Conservation (phyloP, 2,329 filamentous ascomycete species). For the Fusarium brachygibbosum region DNA sequence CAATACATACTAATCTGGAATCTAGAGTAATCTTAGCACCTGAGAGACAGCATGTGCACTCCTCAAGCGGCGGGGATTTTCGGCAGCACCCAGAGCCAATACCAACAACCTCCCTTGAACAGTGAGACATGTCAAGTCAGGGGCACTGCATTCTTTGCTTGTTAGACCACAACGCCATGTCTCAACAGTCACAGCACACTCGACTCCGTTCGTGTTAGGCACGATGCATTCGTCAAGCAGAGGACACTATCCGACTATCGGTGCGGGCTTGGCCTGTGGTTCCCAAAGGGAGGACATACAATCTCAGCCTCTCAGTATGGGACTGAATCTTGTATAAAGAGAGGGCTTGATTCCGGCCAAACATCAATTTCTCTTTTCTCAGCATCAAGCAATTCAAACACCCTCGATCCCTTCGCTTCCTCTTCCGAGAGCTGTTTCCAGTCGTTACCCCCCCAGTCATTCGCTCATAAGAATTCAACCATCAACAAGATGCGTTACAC, state of each 20-base stretch:
- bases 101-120: conserved; percentile 8
- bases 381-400: conserved; percentile 43
- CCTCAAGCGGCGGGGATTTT: conserved; percentile 30
- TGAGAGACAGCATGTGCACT: conserved; percentile 9
- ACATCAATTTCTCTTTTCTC: conserved; percentile 33
- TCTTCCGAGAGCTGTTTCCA: conserved; percentile 48
- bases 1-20: conserved; percentile 34
- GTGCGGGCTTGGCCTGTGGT: conserved; percentile 24
- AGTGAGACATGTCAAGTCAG: conserved; percentile 46
- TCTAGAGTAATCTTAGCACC: conserved; percentile 39
- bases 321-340: conserved; percentile 49
- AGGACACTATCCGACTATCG: conserved; percentile 13
- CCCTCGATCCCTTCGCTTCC: conserved; percentile 53
- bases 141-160: conserved; percentile 43
- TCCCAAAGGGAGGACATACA: conserved; percentile 23
- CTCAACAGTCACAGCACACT: conserved; percentile 37
- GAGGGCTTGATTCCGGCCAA: conserved; percentile 40
- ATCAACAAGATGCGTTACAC: conserved; percentile 52
- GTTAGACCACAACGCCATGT: conserved; percentile 40
- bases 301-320: conserved; percentile 13
- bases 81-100: conserved; percentile 2
- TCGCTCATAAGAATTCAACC: conserved; percentile 39
- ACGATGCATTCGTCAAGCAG: conserved; percentile 41
- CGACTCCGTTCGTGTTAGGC: conserved; percentile 5
- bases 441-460: conserved; percentile 48